Conservation (phyloP, 2,329 filamentous ascomycete species). For the Neurospora crassa region DNA sequence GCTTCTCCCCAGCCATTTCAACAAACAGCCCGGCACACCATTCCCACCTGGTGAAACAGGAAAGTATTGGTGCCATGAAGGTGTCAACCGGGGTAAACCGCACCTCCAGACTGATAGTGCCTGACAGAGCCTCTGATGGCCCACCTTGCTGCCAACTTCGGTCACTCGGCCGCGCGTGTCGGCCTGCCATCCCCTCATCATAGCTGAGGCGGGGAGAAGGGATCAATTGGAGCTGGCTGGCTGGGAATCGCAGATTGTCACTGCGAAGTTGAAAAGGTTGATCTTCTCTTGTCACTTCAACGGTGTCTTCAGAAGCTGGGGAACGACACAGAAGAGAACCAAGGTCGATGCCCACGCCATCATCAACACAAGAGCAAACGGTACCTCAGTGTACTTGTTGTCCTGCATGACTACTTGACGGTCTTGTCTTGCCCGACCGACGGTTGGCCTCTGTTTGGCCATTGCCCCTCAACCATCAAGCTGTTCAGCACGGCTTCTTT, state of each 20-base stretch:
- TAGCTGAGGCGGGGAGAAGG: neutral
- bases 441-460: constrained; percentile 13
- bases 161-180: neutral
- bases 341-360: neutral
- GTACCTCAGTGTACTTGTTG: constrained; percentile 12
- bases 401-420: constrained; percentile 18
- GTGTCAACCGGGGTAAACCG: constrained; percentile 3
- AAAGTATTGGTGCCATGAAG: neutral
- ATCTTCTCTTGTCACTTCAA: neutral
- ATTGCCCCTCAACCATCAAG: constrained; percentile 11
- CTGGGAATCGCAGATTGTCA: neutral
- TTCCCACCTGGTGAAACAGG: neutral
- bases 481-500: constrained; percentile 1
- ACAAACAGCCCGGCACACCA: constrained; percentile 4
- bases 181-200: neutral
- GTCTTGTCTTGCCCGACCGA: constrained; percentile 4
- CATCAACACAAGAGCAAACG: constrained; percentile 6
- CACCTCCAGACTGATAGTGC: neutral
- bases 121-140: neutral
- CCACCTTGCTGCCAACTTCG: neutral
- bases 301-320: neutral
- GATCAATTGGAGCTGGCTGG: neutral
- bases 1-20: constrained; percentile 16
- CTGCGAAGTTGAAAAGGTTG: neutral
- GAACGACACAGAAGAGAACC: neutral